phyloP scores from a whole-genome alignment of 2,329 filamentous ascomycete genomes.

The Colletotrichum spinosum region DNA sequence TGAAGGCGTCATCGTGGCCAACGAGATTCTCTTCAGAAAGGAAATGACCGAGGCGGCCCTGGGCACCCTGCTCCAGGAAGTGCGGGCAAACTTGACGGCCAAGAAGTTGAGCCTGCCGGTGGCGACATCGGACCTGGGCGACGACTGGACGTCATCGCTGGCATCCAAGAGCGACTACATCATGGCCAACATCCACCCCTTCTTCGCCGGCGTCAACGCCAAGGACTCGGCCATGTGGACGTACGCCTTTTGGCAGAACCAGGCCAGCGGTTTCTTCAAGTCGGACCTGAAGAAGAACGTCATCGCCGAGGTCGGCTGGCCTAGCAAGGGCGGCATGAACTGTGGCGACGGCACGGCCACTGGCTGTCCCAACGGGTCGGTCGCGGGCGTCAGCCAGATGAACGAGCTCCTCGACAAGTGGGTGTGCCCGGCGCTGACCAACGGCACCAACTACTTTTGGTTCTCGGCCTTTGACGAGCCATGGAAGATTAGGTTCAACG shows the following conservation, averaged over 20 bases:
- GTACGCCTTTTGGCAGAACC: constrained; percentile 79
- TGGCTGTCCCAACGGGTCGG: constrained; percentile 73
- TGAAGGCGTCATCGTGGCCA: constrained; percentile 84
- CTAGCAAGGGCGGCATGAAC: constrained; percentile 79
- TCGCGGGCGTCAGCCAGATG: constrained; percentile 83
- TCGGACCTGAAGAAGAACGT: constrained; percentile 74
- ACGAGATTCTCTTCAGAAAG: constrained; percentile 82
- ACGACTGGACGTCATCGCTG: constrained; percentile 82
- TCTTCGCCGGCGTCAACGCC: constrained; percentile 85
- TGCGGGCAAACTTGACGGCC: constrained; percentile 78
- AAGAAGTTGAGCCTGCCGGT: constrained; percentile 77
- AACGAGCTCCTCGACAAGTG: constrained; percentile 89
- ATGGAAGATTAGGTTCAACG: constrained; percentile 87
- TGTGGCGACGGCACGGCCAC: constrained; percentile 38
- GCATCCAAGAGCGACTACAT: constrained; percentile 82
- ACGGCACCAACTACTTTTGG: constrained; percentile 96
- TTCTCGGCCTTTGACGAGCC: constrained; percentile 97
- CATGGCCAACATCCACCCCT: constrained; percentile 97
- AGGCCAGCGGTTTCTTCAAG: constrained; percentile 76
- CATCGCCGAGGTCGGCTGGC: constrained; percentile 94
- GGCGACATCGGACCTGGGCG: constrained; percentile 88
- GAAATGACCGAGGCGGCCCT: constrained; percentile 76
- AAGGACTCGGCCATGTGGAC: constrained; percentile 83
- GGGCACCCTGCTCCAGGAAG: constrained; percentile 71
- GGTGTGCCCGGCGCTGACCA: constrained; percentile 83